Percentiles rank a stretch among this genome's conserved stretches.
phyloP scores from a whole-genome alignment of 345 rosid genomes.

The Aegle marmelos region DNA sequence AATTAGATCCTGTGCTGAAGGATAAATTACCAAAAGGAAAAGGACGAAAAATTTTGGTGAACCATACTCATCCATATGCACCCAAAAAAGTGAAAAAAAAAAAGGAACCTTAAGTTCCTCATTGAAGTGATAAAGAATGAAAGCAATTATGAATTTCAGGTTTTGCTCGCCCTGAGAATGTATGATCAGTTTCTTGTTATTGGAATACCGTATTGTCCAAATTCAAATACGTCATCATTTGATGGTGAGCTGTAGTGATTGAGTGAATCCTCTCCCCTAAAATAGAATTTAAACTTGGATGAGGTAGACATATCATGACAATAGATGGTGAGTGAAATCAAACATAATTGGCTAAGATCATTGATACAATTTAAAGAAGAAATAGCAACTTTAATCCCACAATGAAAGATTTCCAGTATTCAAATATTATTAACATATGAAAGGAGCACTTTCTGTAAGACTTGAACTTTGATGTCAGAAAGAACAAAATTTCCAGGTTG shows the following conservation, averaged over 20 bases:
- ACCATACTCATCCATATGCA: background rate
- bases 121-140: background rate
- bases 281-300: background rate
- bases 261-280: no score
- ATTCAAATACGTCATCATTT: no score
- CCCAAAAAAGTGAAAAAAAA: background rate
- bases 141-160: background rate
- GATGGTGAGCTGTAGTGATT: no score
- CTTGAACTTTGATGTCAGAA: background rate
- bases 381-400: background rate
- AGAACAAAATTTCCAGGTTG: background rate
- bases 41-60: background rate
- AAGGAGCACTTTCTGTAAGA: background rate
- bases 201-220: no score
- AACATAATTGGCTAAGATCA: background rate
- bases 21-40: background rate
- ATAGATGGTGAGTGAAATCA: background rate
- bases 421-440: background rate
- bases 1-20: background rate
- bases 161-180: background rate
- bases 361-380: background rate
- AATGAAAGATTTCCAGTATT: background rate
- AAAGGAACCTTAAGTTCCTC: background rate
- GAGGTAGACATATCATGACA: no score
- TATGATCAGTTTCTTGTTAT: no score